Percentiles rank a stretch among this genome's conserved stretches.
These are phyloP conservation scores for Pleurotus platypus DNA, from an alignment of 768 basidiomycete genomes.

Conservation along the genomic window DNA sequence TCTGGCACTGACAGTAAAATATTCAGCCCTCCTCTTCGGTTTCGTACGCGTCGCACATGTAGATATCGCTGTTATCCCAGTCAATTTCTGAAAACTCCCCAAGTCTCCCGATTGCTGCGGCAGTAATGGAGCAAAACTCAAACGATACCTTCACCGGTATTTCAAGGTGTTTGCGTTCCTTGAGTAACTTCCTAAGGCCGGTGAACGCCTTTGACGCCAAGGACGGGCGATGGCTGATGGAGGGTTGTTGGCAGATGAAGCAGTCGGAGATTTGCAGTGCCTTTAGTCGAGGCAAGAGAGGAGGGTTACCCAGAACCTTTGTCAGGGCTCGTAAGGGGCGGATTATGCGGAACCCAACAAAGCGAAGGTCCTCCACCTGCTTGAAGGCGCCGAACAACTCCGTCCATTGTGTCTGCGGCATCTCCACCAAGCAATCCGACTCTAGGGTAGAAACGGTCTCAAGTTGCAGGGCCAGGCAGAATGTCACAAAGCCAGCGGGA, in stretches of 20 bases:
- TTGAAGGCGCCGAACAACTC: not conserved
- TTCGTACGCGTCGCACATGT: not conserved
- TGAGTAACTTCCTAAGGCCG: too few species aligned
- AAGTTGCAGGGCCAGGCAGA: too few species aligned
- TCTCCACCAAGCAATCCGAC: too few species aligned
- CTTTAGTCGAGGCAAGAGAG: not conserved
- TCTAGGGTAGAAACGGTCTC: too few species aligned
- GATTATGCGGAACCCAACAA: not conserved
- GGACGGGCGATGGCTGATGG: not conserved
- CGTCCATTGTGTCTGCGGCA: not conserved
- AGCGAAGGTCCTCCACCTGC: not conserved
- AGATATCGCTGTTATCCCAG: not conserved
- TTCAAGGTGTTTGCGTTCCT: too few species aligned
- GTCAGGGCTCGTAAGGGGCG: not conserved
- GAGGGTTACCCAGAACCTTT: not conserved
- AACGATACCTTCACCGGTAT: not conserved
- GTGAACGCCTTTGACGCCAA: not conserved
- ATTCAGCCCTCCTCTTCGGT: not conserved
- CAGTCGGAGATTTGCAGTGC: too few species aligned
- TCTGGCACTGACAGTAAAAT: too few species aligned
- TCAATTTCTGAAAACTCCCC: not conserved
- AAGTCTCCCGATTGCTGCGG: not conserved
- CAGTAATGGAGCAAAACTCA: not conserved
- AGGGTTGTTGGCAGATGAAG: not conserved
- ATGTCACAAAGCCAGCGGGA: too few species aligned